phyloP scores from a whole-genome alignment of 2,329 filamentous ascomycete species.

The Bipolaris gigantea region DNA sequence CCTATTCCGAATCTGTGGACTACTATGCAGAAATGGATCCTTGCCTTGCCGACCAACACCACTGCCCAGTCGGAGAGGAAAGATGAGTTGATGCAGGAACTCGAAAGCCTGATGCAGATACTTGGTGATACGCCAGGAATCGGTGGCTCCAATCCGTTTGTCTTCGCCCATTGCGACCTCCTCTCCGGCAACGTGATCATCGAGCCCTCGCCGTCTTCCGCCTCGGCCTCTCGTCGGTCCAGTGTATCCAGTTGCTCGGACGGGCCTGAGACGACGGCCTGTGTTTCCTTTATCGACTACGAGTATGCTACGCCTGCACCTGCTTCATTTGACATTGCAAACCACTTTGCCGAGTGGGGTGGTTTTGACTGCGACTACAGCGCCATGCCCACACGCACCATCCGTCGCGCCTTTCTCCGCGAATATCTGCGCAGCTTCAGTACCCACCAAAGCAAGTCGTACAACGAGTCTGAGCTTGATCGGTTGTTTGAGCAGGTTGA shows the following conservation, averaged over 20 bases:
- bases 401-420: constrained; percentile 77
- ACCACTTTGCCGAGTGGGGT: constrained; percentile 98
- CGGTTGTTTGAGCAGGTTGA: constrained; percentile 81
- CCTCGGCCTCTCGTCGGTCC: constrained; percentile 38
- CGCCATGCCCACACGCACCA: constrained; percentile 74
- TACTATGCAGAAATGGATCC: constrained; percentile 94
- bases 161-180: constrained; percentile 95
- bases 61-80: constrained; percentile 69
- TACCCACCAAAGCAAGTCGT: constrained; percentile 42
- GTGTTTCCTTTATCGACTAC: constrained; percentile 83
- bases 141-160: constrained; percentile 69
- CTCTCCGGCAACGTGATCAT: constrained; percentile 97
- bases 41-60: constrained; percentile 75
- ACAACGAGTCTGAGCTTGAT: constrained; percentile 62
- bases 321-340: constrained; percentile 93
- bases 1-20: constrained; percentile 89
- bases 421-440: constrained; percentile 79
- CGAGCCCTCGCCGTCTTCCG: constrained; percentile 54
- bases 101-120: constrained; percentile 68
- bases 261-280: constrained; percentile 33
- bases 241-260: constrained; percentile 38
- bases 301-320: constrained; percentile 95
- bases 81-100: constrained; percentile 70
- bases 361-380: constrained; percentile 93
- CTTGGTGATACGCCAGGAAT: constrained; percentile 78